Evolutionary conservation across 495 filamentous ascomycete species (phyloP), one percentile per base, ranked within the genome.

Genomic region (Lasiosphaeriaceae sp.): DNA sequence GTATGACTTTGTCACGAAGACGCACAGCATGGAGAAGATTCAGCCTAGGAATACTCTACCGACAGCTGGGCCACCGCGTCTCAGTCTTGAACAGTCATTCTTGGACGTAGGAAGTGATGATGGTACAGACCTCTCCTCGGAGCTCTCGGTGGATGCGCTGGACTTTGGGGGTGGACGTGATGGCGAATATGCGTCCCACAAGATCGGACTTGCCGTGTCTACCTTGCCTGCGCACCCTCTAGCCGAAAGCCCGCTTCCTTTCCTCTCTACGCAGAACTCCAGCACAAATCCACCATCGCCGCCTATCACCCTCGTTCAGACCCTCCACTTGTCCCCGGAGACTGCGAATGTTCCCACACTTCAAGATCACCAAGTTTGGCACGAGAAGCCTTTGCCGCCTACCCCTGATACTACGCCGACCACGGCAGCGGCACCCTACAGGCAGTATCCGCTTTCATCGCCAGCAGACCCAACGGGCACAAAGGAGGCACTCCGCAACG

Each of bases 41-140:
- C 62, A 55, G 31, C 53, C 59, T 2, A 67, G 62, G 9, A 62
- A 59, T 34, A 69, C 69, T 11, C 24, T 56, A 16, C 63, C 64
- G 2, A 11, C 22, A 16, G 44, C 24, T 11, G 52, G 56, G 8
- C 47, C 29, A 7, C 20, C 34, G 1, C 61, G 64, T 12, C 64
- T 57, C 19, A 67, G 69, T 34, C 24, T 56, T n/a, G 79, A 85
- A 50, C 65, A 81, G 22, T 85, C 86, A 2, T 90, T 89, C 60
- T 65, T 90, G 57, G 77, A 89, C 22, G 79, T 84, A 47, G 83
- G 85, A 23, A 86, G 85, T 58, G 85, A 90, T 60, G 77, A 84
- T 56, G 74, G 85, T 24, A 93, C 88, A 53, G 90, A 88, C 56
- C 71, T 92, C 14, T 93, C 90, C 14, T 92, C 90, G 11, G 89